phyloP scores from a whole-genome alignment of 2,329 filamentous ascomycete genomes.

The Nemania sp. region DNA sequence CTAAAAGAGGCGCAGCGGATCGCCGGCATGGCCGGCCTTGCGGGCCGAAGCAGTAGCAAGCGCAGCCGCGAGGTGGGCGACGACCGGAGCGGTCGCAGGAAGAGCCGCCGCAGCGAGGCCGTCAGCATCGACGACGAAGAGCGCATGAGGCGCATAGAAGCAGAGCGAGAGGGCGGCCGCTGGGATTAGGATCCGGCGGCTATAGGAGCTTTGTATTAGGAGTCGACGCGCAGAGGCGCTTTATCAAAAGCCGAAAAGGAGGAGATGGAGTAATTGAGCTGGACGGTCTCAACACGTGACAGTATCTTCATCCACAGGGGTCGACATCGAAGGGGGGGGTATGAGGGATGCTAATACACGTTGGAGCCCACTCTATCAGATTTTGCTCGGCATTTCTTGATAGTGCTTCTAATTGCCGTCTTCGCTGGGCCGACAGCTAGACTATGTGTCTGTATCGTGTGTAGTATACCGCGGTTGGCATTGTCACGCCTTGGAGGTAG shows the following conservation, averaged over 20 bases:
- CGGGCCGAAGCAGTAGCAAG: conserved; percentile 61
- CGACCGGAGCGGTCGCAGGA: conserved; percentile 60
- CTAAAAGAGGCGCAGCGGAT: conserved; percentile 77
- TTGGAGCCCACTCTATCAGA: not conserved
- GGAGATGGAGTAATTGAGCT: not conserved
- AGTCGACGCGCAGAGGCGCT: not conserved
- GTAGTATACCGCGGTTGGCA: conserved; percentile 14
- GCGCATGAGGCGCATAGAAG: conserved; percentile 67
- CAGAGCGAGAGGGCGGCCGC: conserved; percentile 67
- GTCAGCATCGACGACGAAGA: conserved; percentile 63
- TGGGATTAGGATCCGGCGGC: conserved; percentile 56
- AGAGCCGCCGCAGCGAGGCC: conserved; percentile 63
- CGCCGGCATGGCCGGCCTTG: conserved; percentile 68
- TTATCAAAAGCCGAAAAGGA: not conserved
- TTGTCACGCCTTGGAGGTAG: not conserved
- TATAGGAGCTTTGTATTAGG: conserved; percentile 20
- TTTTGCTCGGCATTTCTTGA: not conserved
- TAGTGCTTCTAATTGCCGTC: conserved; percentile 3
- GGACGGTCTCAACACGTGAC: not conserved
- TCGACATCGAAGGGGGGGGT: not conserved
- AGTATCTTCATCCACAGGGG: not conserved
- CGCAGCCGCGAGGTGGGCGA: conserved; percentile 59
- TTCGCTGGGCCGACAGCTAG: not conserved
- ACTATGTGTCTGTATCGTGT: conserved; percentile 7
- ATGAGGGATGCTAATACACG: conserved; percentile 5